Evolutionary conservation across 768 basidiomycete species (phyloP), one percentile per base, ranked within the genome.

Genomic region (Naganishia onofrii): DNA sequence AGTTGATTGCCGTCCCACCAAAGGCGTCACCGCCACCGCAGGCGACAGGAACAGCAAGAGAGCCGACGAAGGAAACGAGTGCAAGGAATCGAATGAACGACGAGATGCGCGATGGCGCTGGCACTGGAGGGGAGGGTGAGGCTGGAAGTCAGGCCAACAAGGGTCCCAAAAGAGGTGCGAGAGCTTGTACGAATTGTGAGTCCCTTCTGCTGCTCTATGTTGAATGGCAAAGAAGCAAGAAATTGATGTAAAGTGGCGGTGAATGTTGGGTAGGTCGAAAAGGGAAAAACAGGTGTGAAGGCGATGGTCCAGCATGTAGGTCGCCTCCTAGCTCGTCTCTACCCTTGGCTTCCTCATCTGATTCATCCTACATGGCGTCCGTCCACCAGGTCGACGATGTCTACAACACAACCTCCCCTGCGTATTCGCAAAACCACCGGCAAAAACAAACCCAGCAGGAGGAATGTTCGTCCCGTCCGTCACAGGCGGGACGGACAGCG

Each of bases 281-380:
- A 68, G 79, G 79, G 15, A 80, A 80, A 69, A 80, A 80, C 54
- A 51, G 79, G 36, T 80, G 79, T 54, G 78, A 80, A 70, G 70
- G 73, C 32, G 79, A 78, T 71, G 54, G 42, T 28, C 60, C 60
- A 28, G 60, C 60, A 44, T 63, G 60, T 63, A 31, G 2, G 57
- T 55, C 12, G 5, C 9, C n/a, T 38, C 8, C 34, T 23, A 23
- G 36, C 36, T 21, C 46, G 31, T 63, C 42, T 26, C 38, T 13
- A 26, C 26, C 42, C 23, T 17, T 29, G 26, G n/a, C n/a, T 29
- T 66, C 19, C 26, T n/a, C 26, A 26, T 55, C 52, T 12, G 34
- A 36, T 12, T 36, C 34, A 36, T 12, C 12, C 34, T 36, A 36
- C 34, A 36, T 12, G 34, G 34, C 12, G 34, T 36, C 57, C 53